These are phyloP conservation scores for Trypanosoma mega DNA, from an alignment of 208 protist genomes.

Conservation along the genomic window DNA sequence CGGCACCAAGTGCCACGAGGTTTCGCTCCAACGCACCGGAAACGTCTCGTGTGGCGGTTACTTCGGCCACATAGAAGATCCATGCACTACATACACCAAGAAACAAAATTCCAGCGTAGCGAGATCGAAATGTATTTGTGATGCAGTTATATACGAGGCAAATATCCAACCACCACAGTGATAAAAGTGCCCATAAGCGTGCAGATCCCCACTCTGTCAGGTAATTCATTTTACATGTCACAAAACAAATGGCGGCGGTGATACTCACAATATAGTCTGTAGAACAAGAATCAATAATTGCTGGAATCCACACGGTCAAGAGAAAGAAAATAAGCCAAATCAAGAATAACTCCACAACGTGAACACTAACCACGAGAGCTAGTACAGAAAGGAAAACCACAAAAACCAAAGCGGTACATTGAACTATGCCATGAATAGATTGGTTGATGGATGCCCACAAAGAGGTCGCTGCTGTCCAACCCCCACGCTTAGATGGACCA, in stretches of 20 bases:
- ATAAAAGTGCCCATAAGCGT: slow-evolving; percentile 48
- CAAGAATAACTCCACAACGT: slow-evolving; percentile 82
- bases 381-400: slow-evolving; percentile 58
- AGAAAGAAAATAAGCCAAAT: slow-evolving; percentile 83
- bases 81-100: slow-evolving; percentile 9
- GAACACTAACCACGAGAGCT: slow-evolving; percentile 79
- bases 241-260: slow-evolving; percentile 31
- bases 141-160: slow-evolving; percentile 35
- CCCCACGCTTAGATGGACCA: slow-evolving; percentile 73
- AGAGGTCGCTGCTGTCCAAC: slow-evolving; percentile 58
- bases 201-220: slow-evolving; percentile 27
- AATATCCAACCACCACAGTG: slow-evolving; percentile 65
- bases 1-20: not conserved
- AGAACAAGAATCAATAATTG: slow-evolving; percentile 77
- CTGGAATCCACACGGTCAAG: slow-evolving; percentile 77
- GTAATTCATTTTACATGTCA: slow-evolving; percentile 49
- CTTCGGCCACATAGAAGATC: slow-evolving; percentile 15
- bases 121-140: slow-evolving; percentile 40
- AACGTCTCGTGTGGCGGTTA: slow-evolving; percentile 14
- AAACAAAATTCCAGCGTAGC: slow-evolving; percentile 53
- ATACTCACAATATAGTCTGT: slow-evolving; percentile 70
- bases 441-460: slow-evolving; percentile 41
- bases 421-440: slow-evolving; percentile 46
- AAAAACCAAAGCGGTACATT: slow-evolving; percentile 51
- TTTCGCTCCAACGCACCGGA: slow-evolving; percentile 12